Evolutionary conservation across 306 rosid genomes (phyloP), one percentile per base, ranked within the genome.

Genomic region (Fragaria iinumae): DNA sequence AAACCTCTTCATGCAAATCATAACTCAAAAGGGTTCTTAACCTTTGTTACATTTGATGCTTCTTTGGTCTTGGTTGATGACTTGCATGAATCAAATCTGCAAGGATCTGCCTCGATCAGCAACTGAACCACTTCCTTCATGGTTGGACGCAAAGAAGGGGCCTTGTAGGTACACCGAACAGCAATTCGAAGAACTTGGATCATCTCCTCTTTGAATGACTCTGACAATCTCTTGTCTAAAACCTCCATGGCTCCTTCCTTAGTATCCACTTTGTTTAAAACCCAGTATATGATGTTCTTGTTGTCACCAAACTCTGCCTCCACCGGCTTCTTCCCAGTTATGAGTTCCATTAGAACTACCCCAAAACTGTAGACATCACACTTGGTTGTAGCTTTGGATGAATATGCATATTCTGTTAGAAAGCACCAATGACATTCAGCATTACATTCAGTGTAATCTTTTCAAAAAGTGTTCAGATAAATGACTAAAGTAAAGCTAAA

Each of bases 351-450:
- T 23, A 96, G 72, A 69, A 96, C 93, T 77, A 96, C 97, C 29
- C 99, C 99, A 66, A 86, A 96, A 68, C 99, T 96, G 80, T 96
- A 96, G 6, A 96, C 98, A 77, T 96, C 99, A 50, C 99, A 89
- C 84, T 96, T 96, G 48, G 96, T 88, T 5, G 98, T 92, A 4
- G 99, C 91, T 80, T 92, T 91, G 3, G 99, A 65, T n/a, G 97
- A 92, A 86, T 89, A 96, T 72, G 99, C 99, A 80, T 88, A 92
- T 85, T 96, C 99, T 95, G 92, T 78, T 53, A 79, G 71, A 88
- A n/a, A 47, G 25, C 82, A 76, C 80, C 32, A 69, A 72, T 76
- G 59, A 81, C 63, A 76, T 47, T 48, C 11, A 43, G 68, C 73
- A 55, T 65, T 78, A 23, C 38, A 53, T 62, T 71, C 49, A 12